These are phyloP conservation scores for Aspergillus ruber DNA, from an alignment of 2,329 filamentous ascomycete genomes.

Conservation along the genomic window DNA sequence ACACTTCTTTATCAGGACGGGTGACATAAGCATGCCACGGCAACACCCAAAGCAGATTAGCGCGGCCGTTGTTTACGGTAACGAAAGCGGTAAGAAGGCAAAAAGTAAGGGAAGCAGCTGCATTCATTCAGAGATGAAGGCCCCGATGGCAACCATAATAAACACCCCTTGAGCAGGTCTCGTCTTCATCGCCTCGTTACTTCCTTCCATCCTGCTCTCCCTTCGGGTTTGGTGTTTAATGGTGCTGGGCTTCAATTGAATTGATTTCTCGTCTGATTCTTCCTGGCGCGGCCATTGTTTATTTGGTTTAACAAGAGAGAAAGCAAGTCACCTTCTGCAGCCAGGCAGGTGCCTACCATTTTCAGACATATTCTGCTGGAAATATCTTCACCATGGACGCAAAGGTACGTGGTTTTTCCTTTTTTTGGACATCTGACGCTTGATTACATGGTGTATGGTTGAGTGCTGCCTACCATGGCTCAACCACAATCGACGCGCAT, in stretches of 20 bases:
- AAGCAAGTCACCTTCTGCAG: background rate
- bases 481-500: too few species aligned
- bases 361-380: too few species aligned
- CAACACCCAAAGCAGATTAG: constrained; percentile 7
- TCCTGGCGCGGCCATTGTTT: constrained; percentile 18
- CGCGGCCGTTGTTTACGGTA: constrained; percentile 13
- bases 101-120: constrained; percentile 13
- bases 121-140: background rate
- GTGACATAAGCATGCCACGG: constrained; percentile 13
- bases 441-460: too few species aligned
- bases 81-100: constrained; percentile 4
- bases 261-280: constrained; percentile 2
- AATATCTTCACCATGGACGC: constrained; percentile 37
- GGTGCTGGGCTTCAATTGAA: constrained; percentile 6
- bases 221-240: constrained; percentile 3
- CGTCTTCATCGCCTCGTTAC: constrained; percentile 1
- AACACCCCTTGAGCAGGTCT: constrained; percentile 3
- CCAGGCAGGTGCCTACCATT: too few species aligned
- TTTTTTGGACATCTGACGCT: constrained; percentile 5
- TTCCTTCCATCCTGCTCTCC: constrained; percentile 12
- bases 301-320: constrained; percentile 11
- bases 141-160: constrained; percentile 1
- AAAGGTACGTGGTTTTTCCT: constrained; percentile 34
- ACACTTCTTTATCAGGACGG: constrained; percentile 2
- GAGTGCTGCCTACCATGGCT: too few species aligned